Evolutionary conservation across 75 land plant species (phyloP).

Genomic region (Ceratopteris richardii): DNA sequence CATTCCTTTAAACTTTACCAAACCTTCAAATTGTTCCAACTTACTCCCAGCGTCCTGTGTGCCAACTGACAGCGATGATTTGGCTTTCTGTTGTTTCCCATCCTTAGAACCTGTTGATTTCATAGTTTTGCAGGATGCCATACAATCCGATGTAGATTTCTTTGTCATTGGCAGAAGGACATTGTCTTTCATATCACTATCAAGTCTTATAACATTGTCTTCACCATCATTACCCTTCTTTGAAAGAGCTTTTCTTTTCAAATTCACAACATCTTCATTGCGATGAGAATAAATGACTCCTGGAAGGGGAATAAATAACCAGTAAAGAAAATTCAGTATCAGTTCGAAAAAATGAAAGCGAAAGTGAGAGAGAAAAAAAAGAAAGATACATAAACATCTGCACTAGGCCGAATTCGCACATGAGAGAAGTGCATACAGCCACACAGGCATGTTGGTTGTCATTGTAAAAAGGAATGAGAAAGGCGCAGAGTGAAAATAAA

Average conservation of each 20-base stretch:
- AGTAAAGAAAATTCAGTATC: too few relatives aligned
- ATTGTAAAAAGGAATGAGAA: too few relatives aligned
- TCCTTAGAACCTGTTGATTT: conserved; percentile 5
- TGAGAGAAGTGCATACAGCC: too few relatives aligned
- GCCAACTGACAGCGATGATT: background rate
- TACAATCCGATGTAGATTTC: too few relatives aligned
- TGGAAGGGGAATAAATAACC: conserved; percentile 26
- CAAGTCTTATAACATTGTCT: background rate
- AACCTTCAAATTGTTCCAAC: conserved; percentile 21
- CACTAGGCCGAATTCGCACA: too few relatives aligned
- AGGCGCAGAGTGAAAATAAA: too few relatives aligned
- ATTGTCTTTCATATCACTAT: background rate
- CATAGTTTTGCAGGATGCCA: background rate
- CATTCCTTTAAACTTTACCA: conserved; percentile 62
- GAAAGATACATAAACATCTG: too few relatives aligned
- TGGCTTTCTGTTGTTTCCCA: conserved; percentile 20
- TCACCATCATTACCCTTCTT: conserved; percentile 9
- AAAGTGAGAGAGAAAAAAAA: background rate
- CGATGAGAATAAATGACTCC: conserved; percentile 87
- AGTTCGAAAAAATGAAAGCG: background rate
- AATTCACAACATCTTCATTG: conserved; percentile 86
- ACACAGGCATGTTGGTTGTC: too few relatives aligned
- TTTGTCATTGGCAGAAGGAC: too few relatives aligned
- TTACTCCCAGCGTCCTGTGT: background rate
- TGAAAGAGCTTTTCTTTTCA: conserved; percentile 12